Base-by-base conservation (phyloP, 1,139 yeast species). In the Pichia sp. region DNA sequence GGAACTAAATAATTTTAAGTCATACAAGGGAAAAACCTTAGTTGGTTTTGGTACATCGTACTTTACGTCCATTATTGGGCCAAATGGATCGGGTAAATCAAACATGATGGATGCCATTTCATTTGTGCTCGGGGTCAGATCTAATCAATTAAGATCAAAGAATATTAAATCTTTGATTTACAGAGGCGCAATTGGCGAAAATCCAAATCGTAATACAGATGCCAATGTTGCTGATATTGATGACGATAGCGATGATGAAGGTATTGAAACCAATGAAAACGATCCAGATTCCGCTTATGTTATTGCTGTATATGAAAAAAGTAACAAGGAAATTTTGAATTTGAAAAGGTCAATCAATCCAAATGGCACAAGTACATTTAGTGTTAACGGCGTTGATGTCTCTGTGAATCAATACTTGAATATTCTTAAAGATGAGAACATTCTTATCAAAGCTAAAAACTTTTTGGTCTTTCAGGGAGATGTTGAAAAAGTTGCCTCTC, bases 101-200 rank as follows among this genome's bases (percentile, higher is more conserved):
- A 92, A 92, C 59, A 83, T 90, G 90, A 90, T 90, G 97, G 97
- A 90, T 62, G 97, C 97, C 39, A 88, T 90, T 23, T 87, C 97
- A 3, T 92, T 92, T 61, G 98, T 92, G 11, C 71, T 94, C 34
- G 99, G 99, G 27, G 80, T 92, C 43, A 72, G 84, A 55, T 78
- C 94, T 23, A 68, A 73, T 33, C 92, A 85, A 49, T 68, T 94
- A 50, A 74, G 99, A 55, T 86, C 97, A 2, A 69, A 74, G 29
- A 78, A 79, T 47, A 65, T 87, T 55, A 77, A 72, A 45, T 97
- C 90, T 54, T 72, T 92, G 59, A 78, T 92, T 3, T 88, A 88
- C 58, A 73, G 96, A 52, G 95, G 95, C 4, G 67, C 82, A 27
- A 54, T 66, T 8, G 23, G 23, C 23, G 23, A 16, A 16, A 16